Evolutionary conservation across 2,329 filamentous ascomycete species (phyloP), one percentile per base, ranked within the genome.

Genomic region (Ceratocystis cubensis): DNA sequence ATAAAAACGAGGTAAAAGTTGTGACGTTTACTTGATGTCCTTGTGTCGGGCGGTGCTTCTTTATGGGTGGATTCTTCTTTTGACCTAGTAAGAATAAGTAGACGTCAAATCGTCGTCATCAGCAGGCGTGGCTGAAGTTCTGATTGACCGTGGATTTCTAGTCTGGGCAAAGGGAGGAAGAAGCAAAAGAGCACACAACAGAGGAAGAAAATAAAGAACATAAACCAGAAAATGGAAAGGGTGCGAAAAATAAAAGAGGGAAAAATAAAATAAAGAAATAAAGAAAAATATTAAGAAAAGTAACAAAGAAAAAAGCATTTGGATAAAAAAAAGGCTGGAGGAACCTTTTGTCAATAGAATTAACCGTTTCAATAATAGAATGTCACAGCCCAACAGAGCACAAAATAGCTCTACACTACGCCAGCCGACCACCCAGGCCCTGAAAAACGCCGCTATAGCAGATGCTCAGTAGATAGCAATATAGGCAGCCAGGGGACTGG

Each of bases 291-390:
- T 22, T 45, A 37, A 44, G 46, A 20, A 63, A 4, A 50, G 5
- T n/a, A 64, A 28, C 17, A 22, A 64, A 46, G 65, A 53, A 66
- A 41, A 48, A 25, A 48, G 45, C 22, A 46, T 4, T 10, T 25
- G 22, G 37, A 37, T 33, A 53, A 53, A 53, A 25, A 25, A 53
- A 53, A 53, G 48, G 48, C 48, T 53, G 48, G 48, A 41, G 37
- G 10, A 53, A 8, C 46, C 20, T n/a, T 48, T 48, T 48, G 46
- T 48, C 20, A 20, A 4, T 53, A 20, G n/a, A 53, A 25, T 25
- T 53, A 25, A 13, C n/a, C n/a, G 48, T 20, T 8, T n/a, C n/a
- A 25, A n/a, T 25, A 50, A 50, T n/a, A n/a, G 20, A 50, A 50
- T n/a, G 46, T 22, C 46, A 50, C 17, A 25, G 5, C 22, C 22